Percentiles rank a stretch among this genome's conserved stretches.
phyloP scores from a whole-genome alignment of 2,329 filamentous ascomycete genomes.

The Trematosphaeria pertusa region DNA sequence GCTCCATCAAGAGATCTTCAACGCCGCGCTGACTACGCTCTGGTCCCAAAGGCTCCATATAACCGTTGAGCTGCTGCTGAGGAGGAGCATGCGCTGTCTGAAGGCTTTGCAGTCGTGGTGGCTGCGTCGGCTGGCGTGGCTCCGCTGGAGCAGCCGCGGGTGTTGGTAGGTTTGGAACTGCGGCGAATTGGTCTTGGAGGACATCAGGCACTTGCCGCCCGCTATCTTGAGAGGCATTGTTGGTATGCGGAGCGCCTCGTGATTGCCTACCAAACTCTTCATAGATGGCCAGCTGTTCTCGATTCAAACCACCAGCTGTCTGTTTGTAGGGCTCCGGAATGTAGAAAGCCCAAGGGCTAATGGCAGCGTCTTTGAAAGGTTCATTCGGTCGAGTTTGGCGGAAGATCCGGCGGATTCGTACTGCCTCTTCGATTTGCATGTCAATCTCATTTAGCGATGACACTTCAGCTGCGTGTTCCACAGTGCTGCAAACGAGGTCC shows the following conservation, averaged over 20 bases:
- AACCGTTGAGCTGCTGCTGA: constrained; percentile 66
- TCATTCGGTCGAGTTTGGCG: constrained; percentile 78
- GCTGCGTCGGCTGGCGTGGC: constrained; percentile 63
- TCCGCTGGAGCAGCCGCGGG: constrained; percentile 68
- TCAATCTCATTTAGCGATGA: constrained; percentile 94
- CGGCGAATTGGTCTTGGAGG: constrained; percentile 66
- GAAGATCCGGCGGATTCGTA: constrained; percentile 80
- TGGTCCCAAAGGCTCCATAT: constrained; percentile 53
- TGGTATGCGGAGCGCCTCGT: constrained; percentile 66
- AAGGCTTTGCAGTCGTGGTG: constrained; percentile 50
- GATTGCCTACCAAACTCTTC: constrained; percentile 93
- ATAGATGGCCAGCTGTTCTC: constrained; percentile 93
- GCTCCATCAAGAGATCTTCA: constrained; percentile 62
- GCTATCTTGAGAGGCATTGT: constrained; percentile 64
- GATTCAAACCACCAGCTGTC: constrained; percentile 80
- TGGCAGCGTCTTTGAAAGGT: constrained; percentile 79
- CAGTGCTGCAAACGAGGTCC: constrained; percentile 88
- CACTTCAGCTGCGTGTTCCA: constrained; percentile 94
- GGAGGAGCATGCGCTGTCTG: constrained; percentile 42
- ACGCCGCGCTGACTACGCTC: constrained; percentile 55
- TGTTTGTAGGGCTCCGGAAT: constrained; percentile 95
- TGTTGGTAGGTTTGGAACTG: constrained; percentile 67
- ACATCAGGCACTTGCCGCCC: constrained; percentile 68
- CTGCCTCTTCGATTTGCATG: constrained; percentile 82
- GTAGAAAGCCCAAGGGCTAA: constrained; percentile 91